Evolutionary conservation across 2,329 filamentous ascomycete genomes (phyloP), one percentile per base, ranked within the genome.

Genomic region (Fusarium oxysporum): DNA sequence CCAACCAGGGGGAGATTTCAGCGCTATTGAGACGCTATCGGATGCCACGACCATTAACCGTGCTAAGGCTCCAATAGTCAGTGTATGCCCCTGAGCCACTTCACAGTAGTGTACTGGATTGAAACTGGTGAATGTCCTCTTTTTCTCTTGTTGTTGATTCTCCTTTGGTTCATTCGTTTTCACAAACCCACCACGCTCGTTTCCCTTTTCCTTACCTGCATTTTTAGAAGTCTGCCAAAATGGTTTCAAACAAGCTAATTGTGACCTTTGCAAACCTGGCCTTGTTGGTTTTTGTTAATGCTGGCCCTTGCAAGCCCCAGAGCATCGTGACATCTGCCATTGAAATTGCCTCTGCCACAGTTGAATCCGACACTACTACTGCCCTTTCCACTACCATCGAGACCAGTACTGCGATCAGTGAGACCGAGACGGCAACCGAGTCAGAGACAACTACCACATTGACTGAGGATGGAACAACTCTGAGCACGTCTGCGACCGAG

Each of bases 71-170:
- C 32, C 17, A 37, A 37, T 53, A 35, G 23, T 35, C n/a, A n/a
- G n/a, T 25, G 4, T 5, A 3, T 10, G 11, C 48, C 48, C 32
- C 48, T 37, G 17, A 23, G 17, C 12, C 9, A 8, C 8, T 6
- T 2, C 16, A 4, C 6, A 6, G n/a, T 16, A 0, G n/a, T 35
- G 0, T 8, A 1, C 8, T 37, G 4, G 4, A 25, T 28, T 25
- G 28, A 25, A 53, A 28, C 23, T 16, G 8, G 12, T 4, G 2
- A 13, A 13, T 9, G 23, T 4, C 19, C 35, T 5, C 5, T 2
- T 40, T 25, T 38, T 1, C 3, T 14, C 7, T 1, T 21, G 0
- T 51, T 21, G 0, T 35, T 8, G 8, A 25, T 19, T 21, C 8
- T 1, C 6, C 8, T 13, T 35, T 51, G 7, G 1, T 10, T 25